Evolutionary conservation across 139 green algal species (phyloP), one percentile per base, ranked within the genome.

Genomic region (Tetradesmus lagerheimii): DNA sequence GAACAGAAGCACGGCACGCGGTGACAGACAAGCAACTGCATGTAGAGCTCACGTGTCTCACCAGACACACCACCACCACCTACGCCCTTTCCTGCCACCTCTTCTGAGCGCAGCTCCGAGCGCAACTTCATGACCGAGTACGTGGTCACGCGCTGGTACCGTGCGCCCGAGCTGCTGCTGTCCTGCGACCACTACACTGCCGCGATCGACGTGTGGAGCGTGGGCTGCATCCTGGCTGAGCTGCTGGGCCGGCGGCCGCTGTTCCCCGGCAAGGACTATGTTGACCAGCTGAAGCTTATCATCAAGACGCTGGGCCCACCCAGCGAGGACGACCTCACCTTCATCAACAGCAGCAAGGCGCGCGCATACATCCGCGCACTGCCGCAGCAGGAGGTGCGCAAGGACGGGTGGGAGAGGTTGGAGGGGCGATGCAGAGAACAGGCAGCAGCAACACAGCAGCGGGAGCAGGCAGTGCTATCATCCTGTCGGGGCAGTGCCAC

Each of bases 61-160:
- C n/a, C n/a, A n/a, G 71, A 79, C 20, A 39, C 71, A 34, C 15
- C n/a, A 23, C n/a, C 29, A 43, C 2, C 20, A 43, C 2, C 35
- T 45, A 27, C 34, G 18, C 12, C 74, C 15, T n/a, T 34, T 47
- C 18, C 35, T 82, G 76, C 76, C 41, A 47, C n/a, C 66, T 37
- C 25, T 80, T n/a, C 25, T 85, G 31, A 20, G 3, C 57, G 57
- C 57, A 98, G 95, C 91, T 95, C 95, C 1, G 97, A 98, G 90
- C 91, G 80, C 76, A 96, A 96, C 92, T 98, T 98, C 93, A 99
- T 99, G 97, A 99, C 97, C 57, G 97, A 99, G 91, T 99, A 99
- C 83, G 97, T 99, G 16, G 97, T 99, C 11, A 99, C 97, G 9
- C 94, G 97, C 38, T 99, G 97, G 97, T 99, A 99, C 94, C 95